phyloP scores from a whole-genome alignment of 2,329 filamentous ascomycete genomes.

The Exophiala sideris region DNA sequence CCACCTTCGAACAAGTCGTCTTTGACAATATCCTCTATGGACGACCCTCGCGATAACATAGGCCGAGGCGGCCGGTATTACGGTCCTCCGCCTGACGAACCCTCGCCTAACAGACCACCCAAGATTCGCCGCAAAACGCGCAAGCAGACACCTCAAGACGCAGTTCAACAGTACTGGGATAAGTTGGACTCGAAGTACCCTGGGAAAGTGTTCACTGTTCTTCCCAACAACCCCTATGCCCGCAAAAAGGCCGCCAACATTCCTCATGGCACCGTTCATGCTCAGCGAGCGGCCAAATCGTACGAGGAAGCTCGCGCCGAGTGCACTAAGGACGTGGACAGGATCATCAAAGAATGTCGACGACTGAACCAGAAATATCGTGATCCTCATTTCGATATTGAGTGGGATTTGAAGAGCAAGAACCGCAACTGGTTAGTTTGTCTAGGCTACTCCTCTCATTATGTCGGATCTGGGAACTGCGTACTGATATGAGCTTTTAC shows the following conservation, averaged over 20 bases:
- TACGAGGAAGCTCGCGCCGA: slow-evolving; percentile 69
- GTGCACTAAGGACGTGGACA: slow-evolving; percentile 60
- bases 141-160: slow-evolving; percentile 56
- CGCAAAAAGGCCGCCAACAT: slow-evolving; percentile 57
- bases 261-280: slow-evolving; percentile 52
- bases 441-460: no score
- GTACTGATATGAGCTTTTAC: no score
- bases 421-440: slow-evolving; percentile 42
- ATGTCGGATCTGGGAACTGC: no score
- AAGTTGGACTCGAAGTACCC: slow-evolving; percentile 68
- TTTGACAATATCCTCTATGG: background rate
- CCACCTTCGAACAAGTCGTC: background rate
- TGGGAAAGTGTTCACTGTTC: slow-evolving; percentile 68
- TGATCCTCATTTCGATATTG: slow-evolving; percentile 83
- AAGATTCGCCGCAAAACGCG: slow-evolving; percentile 24
- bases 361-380: slow-evolving; percentile 81
- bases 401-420: slow-evolving; percentile 66
- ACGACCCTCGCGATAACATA: slow-evolving; percentile 14
- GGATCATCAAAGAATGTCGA: slow-evolving; percentile 62
- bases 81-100: slow-evolving; percentile 4
- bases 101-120: background rate
- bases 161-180: slow-evolving; percentile 69
- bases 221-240: slow-evolving; percentile 66
- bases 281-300: slow-evolving; percentile 59
- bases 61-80: slow-evolving; percentile 12